Conservation (phyloP, 805 yeast genomes). For the Ascoidea tarda region DNA sequence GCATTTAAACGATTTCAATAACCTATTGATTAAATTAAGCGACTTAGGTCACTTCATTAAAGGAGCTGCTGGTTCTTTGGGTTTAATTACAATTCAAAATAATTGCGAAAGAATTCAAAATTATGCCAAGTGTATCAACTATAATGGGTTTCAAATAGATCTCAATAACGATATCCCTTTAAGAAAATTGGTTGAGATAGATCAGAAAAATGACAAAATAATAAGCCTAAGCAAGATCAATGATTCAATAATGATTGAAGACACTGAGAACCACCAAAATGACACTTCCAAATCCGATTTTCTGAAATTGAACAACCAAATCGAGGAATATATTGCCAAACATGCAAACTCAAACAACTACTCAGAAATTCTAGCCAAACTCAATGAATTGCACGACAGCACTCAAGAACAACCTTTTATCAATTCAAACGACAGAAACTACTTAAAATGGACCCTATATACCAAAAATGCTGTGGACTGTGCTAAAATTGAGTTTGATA, state of each 20-base stretch:
- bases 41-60: constrained; percentile 83
- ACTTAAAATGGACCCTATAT: constrained; percentile 19
- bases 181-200: constrained; percentile 1
- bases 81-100: constrained; percentile 65
- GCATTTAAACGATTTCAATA: constrained; percentile 12
- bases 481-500: constrained; percentile 35
- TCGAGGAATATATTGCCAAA: constrained; percentile 4
- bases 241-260: background rate
- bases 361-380: constrained; percentile 7
- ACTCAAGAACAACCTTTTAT: constrained; percentile 10
- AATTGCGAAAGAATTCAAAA: constrained; percentile 93
- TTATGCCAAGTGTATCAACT: constrained; percentile 33
- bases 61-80: constrained; percentile 92
- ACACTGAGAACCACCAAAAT: constrained; percentile 13
- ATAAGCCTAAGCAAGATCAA: too few species aligned
- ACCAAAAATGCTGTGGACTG: constrained; percentile 38
- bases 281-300: constrained; percentile 14
- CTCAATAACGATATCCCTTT: constrained; percentile 8
- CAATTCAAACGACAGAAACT: constrained; percentile 15
- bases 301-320: background rate
- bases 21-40: constrained; percentile 42
- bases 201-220: too few species aligned
- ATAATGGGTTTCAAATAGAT: constrained; percentile 5
- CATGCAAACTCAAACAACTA: constrained; percentile 8
- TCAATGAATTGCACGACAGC: constrained; percentile 14